Evolutionary conservation across 108 stramenopile species (phyloP).

Genomic region (Aurantiochytrium sp.): DNA sequence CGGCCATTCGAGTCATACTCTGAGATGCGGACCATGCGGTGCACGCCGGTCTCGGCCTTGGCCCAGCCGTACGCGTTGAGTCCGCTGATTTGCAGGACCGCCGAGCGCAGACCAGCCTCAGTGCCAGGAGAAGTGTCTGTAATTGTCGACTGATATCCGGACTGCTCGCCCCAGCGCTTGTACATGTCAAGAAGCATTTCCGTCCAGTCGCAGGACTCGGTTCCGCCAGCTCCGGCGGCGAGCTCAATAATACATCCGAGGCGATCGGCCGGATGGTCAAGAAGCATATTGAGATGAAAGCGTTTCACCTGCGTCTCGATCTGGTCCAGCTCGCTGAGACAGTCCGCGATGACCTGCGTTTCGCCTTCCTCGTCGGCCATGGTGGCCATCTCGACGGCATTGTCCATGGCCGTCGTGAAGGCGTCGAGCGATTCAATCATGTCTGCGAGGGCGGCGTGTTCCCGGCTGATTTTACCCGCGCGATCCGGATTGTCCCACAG

Average conservation of each 20-base stretch:
- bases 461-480: not conserved
- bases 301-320: not conserved
- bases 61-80: conserved; percentile 78
- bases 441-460: not conserved
- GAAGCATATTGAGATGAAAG: not conserved
- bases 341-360: not conserved
- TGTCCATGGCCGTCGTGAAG: not conserved
- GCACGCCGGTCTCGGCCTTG: conserved; percentile 85
- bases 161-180: conserved; percentile 59
- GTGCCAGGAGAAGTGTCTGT: conserved; percentile 43
- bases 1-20: conserved; percentile 76
- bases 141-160: conserved; percentile 70
- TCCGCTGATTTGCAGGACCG: conserved; percentile 61
- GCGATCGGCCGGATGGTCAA: not conserved
- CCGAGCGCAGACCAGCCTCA: conserved; percentile 75
- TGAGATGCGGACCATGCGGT: conserved; percentile 93
- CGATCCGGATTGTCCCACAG: conserved; percentile 8
- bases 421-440: not conserved
- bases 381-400: not conserved
- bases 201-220: conserved; percentile 89
- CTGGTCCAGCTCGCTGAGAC: not conserved
- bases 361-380: conserved; percentile 7
- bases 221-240: conserved; percentile 89
- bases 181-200: conserved; percentile 83
- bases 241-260: conserved; percentile 64